A percentile compares a stretch with the other conserved stretches of the same genome.
phyloP scores from a whole-genome alignment of 164 flowering plant genomes.

The Vitis vinifera region ASM3070453v1 NC_081805.1:1221501-1222000 shows the following conservation, averaged over 20 bases:
- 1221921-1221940: conserved; percentile 10
- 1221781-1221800: conserved; percentile 36
- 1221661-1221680: conserved; percentile 29
- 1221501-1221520: conserved; percentile 22
- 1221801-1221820: conserved; percentile 37
- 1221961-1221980: conserved; percentile 1
- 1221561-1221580: conserved; percentile 33
- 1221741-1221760: conserved; percentile 35
- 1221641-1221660: conserved; percentile 22
- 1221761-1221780: conserved; percentile 45
- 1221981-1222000: conserved; percentile 10
- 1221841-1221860: conserved; percentile 40
- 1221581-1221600: conserved; percentile 39
- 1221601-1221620: conserved; percentile 47
- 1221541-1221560: conserved; percentile 44
- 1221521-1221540: conserved; percentile 19
- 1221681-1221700: conserved; percentile 4
- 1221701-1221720: conserved; percentile 9
- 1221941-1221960: conserved; percentile 12
- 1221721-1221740: conserved; percentile 14
- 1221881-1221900: conserved; percentile 44
- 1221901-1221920: conserved; percentile 26
- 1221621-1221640: conserved; percentile 47
- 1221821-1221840: conserved; percentile 33
- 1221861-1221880: conserved; percentile 38